Percentiles rank a stretch among this genome's conserved stretches.
Conservation (phyloP, 2,329 filamentous ascomycete genomes). For the Aspergillus texensis region DNA sequence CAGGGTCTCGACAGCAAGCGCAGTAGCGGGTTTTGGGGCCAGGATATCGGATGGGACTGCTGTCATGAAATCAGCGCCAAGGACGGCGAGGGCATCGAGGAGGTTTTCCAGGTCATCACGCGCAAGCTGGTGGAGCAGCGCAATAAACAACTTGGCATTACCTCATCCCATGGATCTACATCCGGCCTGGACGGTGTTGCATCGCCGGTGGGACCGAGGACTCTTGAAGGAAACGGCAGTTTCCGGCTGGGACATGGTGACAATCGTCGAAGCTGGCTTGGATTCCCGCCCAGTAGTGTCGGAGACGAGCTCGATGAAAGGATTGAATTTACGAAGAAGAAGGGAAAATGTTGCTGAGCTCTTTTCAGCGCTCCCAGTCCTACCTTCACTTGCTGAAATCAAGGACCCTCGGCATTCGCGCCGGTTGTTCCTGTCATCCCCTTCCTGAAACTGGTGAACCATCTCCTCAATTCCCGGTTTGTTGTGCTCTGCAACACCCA, state of each 20-base stretch:
- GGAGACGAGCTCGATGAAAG: constrained; percentile 37
- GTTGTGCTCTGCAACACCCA: constrained; percentile 98
- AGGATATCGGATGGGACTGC: constrained; percentile 93
- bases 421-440: constrained; percentile 93
- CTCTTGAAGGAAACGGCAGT: constrained; percentile 55
- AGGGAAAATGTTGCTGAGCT: constrained; percentile 45
- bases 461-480: constrained; percentile 99
- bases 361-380: not conserved
- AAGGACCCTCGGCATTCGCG: constrained; percentile 81
- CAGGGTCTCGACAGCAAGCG: constrained; percentile 48
- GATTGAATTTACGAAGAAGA: constrained; percentile 36
- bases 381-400: not conserved
- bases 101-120: constrained; percentile 89
- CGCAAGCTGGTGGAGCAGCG: constrained; percentile 79
- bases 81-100: constrained; percentile 92
- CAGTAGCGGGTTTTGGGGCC: constrained; percentile 68
- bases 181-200: constrained; percentile 45
- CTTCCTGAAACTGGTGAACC: constrained; percentile 95
- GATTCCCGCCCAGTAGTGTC: constrained; percentile 56
- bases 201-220: constrained; percentile 52
- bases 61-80: constrained; percentile 97
- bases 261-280: constrained; percentile 69
- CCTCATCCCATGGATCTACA: constrained; percentile 48
- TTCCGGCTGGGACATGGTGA: constrained; percentile 62
- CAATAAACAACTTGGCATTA: constrained; percentile 52